Evolutionary conservation across 2,329 filamentous ascomycete genomes (phyloP), one percentile per base, ranked within the genome.

Genomic region (Pyricularia sp.): DNA sequence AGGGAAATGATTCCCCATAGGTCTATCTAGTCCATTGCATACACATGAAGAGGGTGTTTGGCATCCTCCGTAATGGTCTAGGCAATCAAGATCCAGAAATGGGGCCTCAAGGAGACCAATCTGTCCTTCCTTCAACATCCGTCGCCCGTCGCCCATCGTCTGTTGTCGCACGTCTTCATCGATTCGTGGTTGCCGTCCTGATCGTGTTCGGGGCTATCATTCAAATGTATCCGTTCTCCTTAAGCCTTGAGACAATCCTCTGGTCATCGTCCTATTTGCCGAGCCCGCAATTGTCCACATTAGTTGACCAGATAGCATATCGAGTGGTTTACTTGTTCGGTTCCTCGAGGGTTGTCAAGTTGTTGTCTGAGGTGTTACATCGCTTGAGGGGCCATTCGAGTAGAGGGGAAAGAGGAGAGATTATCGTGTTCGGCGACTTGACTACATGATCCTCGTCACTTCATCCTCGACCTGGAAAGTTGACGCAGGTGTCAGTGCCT

Each of bases 381-480:
- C 49, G 49, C 9, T n/a, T 55, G 6, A 55, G 22, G n/a, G 22
- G 53, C 24, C 24, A 24, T 24, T 57, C 22, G 22, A 24, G 24
- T 57, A 12, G 63, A 62, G 62, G 62, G 31, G 62, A 49, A 44
- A 55, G 57, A 65, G 59, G 49, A 57, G 53, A 57, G 26, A 57
- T 24, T 57, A n/a, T 57, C 53, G 24, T 57, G 53, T 26, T 57
- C 53, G 53, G 53, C 13, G 53, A 8, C 22, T 24, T 26, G 53
- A 57, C 75, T 88, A 93, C 88, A 93, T 92, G 79, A 96, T 90
- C 79, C 90, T 93, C 72, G 89, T 92, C 76, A 93, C 86, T 79
- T 93, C 90, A 80, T 93, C 90, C 82, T 93, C 90, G 78, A 91
- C 88, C 90, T 93, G 85, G 76, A 75, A 73, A 70, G 6, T 57